These are phyloP conservation scores for Lecanoromycetidae sp. DNA, from an alignment of 2,329 filamentous ascomycete species.

Conservation along the genomic window DNA sequence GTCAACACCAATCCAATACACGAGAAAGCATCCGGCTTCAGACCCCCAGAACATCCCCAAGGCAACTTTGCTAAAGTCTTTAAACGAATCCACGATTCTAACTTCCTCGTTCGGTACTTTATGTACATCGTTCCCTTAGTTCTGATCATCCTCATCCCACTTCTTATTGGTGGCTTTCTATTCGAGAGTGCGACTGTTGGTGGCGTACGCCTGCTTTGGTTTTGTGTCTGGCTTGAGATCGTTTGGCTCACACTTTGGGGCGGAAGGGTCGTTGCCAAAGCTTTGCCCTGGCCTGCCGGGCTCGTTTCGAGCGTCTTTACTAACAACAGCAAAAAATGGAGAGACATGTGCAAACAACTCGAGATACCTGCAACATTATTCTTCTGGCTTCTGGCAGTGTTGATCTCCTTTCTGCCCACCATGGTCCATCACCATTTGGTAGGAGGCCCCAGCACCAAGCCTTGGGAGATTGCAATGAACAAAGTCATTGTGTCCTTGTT, in stretches of 20 bases:
- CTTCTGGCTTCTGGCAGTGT: slow-evolving; percentile 79
- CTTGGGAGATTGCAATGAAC: slow-evolving; percentile 68
- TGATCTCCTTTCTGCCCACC: slow-evolving; percentile 75
- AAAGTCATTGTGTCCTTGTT: slow-evolving; percentile 82
- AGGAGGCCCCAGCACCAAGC: slow-evolving; percentile 39
- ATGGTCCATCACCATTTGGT: slow-evolving; percentile 54
- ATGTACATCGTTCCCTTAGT: slow-evolving; percentile 58
- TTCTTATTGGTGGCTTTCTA: slow-evolving; percentile 51
- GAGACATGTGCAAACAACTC: slow-evolving; percentile 71
- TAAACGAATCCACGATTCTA: slow-evolving; percentile 53
- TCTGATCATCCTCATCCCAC: slow-evolving; percentile 52
- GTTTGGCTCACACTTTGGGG: slow-evolving; percentile 88
- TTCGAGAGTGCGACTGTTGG: slow-evolving; percentile 52
- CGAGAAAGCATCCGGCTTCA: slow-evolving; percentile 53
- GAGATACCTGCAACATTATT: slow-evolving; percentile 79
- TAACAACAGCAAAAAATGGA: slow-evolving; percentile 86
- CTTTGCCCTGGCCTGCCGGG: slow-evolving; percentile 49
- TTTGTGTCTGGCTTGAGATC: slow-evolving; percentile 88
- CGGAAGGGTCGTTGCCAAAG: slow-evolving; percentile 53
- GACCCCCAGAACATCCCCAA: slow-evolving; percentile 49
- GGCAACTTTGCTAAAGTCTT: slow-evolving; percentile 52
- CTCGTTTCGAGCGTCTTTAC: slow-evolving; percentile 63
- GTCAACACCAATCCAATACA: slow-evolving; percentile 56
- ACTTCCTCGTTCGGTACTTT: slow-evolving; percentile 56
- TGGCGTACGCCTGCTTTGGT: slow-evolving; percentile 73